Base-by-base conservation (phyloP, 331 rosid species). In the Quercus lobata region DNA sequence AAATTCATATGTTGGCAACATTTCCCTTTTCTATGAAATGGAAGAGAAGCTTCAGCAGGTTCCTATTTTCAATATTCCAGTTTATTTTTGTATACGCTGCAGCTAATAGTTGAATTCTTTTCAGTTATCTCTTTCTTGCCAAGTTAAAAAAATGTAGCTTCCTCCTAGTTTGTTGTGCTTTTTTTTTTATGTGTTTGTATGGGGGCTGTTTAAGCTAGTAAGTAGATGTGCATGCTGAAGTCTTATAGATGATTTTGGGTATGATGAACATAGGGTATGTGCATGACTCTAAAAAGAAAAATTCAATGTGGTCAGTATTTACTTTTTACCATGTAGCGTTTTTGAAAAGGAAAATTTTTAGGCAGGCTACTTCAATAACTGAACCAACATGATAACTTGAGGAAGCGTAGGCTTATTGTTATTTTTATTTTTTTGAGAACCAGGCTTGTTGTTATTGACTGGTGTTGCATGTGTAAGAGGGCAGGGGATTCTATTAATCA, bases 1-100 rank as follows among this genome's bases (percentile, higher is more conserved):
- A 79, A 87, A 83, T 81, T 93, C 99, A 34, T 96, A 84, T 81
- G 94, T 96, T 76, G 99, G 98, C 84, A 96, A 96, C 87, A 88
- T 90, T 80, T 83, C 93, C 80, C 72, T 96, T 72, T 96, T 93
- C 89, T 22, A 77, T 76, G 95, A 93, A 81, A 93, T 96, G 84
- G 97, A 96, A 86, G 97, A 88, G 80, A 91, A 88, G 84, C 97
- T 96, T 72, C 84, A 84, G 86, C 82, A 93, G 99, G 99, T 96
- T 75, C 76, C 29, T 76, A 60, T 78, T 80, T 83, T 72, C 79
- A 77, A 62, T 57, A 62, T 76, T 79, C 37, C 69, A 61, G 54
- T 83, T 61, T 70, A 44, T 80, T 68, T 81, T 62, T 10, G 7
- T 52, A 71, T 76, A 55, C 41, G 57, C 35, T 77, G 71, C 57